Evolutionary conservation across 169 alveolate genomes (phyloP), one percentile per base, ranked within the genome.

Genomic region (Eimeria maxima): DNA sequence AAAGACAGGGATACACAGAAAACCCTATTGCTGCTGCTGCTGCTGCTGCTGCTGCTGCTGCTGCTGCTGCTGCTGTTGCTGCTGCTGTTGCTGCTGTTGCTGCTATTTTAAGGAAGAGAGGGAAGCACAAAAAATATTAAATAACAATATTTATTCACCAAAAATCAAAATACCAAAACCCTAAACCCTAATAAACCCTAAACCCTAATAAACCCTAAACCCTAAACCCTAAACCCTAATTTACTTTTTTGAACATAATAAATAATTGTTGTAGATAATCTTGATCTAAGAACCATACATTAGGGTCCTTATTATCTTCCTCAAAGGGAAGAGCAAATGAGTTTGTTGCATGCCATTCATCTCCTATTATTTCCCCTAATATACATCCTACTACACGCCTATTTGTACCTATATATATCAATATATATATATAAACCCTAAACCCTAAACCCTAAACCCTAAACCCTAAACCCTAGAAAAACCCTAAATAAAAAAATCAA

Each of bases 271-370:
- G 99, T 95, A 99, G 99, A 96, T 99, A 99, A 96, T 99, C 99
- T 96, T 99, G 99, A 96, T 99, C 99, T 33, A 99, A 97, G 96
- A 97, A 99, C 99, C 99, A 99, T 29, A 99, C 99, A 96, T 98
- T 98, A 2, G 99, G 99, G 95, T 99, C 99, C 78, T 98, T 98
- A 22, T 99, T 98, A 97, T 99, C 99, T 97, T 99, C 99, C 95
- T 99, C 99, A 96, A 99, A 99, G 60, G 99, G 99, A 4, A 99
- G 97, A 22, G 99, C 99, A 95, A 98, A 99, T 95, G 99, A 98
- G 97, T 99, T 99, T 50, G 99, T 99, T 29, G 99, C 98, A 97
- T 99, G 99, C 55, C 99, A 97, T 55, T 97, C 98, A n/a, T 98
- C 99, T 74, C 96, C 98, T 74, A 97, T 97, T 55, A 91, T 90